Conservation (phyloP, 2,329 filamentous ascomycete genomes). For the Cladophialophora psammophila region DNA sequence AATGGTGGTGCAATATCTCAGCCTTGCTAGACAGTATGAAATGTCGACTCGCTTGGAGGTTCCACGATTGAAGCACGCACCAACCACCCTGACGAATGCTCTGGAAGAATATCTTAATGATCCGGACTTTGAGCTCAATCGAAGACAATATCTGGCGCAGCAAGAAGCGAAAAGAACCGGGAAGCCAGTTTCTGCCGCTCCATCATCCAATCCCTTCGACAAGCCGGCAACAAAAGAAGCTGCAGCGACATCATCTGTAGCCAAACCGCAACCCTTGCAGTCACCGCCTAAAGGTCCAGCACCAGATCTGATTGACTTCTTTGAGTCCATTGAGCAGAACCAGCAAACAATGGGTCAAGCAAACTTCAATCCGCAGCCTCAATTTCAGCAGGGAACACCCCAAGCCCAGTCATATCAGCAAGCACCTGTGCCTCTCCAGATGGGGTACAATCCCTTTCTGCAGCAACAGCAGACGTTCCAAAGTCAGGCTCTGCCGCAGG, state of each 20-base stretch:
- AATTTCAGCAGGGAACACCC: slow-evolving; percentile 28
- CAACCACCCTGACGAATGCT: slow-evolving; percentile 85
- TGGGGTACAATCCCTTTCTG: slow-evolving; percentile 41
- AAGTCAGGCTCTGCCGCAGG: slow-evolving; percentile 34
- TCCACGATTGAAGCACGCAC: slow-evolving; percentile 95
- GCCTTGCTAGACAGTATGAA: slow-evolving; percentile 86
- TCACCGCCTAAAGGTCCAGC: slow-evolving; percentile 49
- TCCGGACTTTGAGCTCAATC: slow-evolving; percentile 91
- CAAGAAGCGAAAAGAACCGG: slow-evolving; percentile 69
- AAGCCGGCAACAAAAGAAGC: slow-evolving; percentile 45
- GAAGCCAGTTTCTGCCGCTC: slow-evolving; percentile 42
- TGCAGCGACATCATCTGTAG: slow-evolving; percentile 34
- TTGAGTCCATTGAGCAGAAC: slow-evolving; percentile 89
- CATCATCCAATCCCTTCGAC: slow-evolving; percentile 38
- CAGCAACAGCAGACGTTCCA: slow-evolving; percentile 41
- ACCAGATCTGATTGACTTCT: slow-evolving; percentile 90
- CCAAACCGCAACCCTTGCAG: slow-evolving; percentile 42
- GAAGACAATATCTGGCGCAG: slow-evolving; percentile 88
- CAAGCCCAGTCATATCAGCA: slow-evolving; percentile 37
- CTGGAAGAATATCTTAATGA: slow-evolving; percentile 95
- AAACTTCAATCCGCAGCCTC: slow-evolving; percentile 50
- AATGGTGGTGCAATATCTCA: slow-evolving; percentile 87
- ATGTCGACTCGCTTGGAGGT: slow-evolving; percentile 92
- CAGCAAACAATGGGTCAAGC: slow-evolving; percentile 71
- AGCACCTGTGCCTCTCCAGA: slow-evolving; percentile 41